A percentile compares a stretch with the other conserved stretches of the same genome.
phyloP scores from a whole-genome alignment of 1,284 basidiomycete genomes.

The Wallemia hederae region DNA sequence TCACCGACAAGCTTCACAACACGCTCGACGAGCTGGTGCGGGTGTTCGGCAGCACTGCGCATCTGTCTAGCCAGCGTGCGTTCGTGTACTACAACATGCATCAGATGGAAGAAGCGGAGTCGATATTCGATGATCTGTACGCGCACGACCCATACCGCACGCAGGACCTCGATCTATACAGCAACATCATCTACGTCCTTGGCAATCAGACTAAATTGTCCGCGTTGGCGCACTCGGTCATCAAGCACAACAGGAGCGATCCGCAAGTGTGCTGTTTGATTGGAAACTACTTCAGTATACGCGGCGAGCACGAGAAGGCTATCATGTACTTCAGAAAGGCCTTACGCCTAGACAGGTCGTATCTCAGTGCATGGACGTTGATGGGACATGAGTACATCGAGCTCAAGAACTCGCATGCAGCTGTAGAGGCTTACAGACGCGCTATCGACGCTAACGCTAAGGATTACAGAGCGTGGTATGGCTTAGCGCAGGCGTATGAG shows the following conservation, averaged over 20 bases:
- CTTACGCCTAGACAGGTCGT: constrained; percentile 73
- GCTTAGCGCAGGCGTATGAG: constrained; percentile 91
- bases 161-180: constrained; percentile 87
- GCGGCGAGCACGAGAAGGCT: constrained; percentile 78
- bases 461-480: constrained; percentile 95
- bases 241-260: constrained; percentile 56
- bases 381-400: constrained; percentile 98
- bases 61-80: constrained; percentile 59
- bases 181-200: constrained; percentile 87
- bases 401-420: constrained; percentile 94
- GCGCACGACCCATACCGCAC: constrained; percentile 58
- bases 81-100: constrained; percentile 67
- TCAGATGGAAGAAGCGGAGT: constrained; percentile 57
- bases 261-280: constrained; percentile 86
- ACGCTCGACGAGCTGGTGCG: constrained; percentile 50
- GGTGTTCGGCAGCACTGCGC: constrained; percentile 53
- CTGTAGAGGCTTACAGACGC: constrained; percentile 84
- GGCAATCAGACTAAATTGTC: constrained; percentile 67
- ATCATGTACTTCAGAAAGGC: constrained; percentile 84
- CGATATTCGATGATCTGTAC: constrained; percentile 53
- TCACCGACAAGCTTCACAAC: constrained; percentile 40
- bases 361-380: constrained; percentile 91
- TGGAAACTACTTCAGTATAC: constrained; percentile 84
- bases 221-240: constrained; percentile 68
- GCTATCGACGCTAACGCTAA: constrained; percentile 88